phyloP scores from a whole-genome alignment of 257 asterid species.

The Solanum gandarillasii region DNA sequence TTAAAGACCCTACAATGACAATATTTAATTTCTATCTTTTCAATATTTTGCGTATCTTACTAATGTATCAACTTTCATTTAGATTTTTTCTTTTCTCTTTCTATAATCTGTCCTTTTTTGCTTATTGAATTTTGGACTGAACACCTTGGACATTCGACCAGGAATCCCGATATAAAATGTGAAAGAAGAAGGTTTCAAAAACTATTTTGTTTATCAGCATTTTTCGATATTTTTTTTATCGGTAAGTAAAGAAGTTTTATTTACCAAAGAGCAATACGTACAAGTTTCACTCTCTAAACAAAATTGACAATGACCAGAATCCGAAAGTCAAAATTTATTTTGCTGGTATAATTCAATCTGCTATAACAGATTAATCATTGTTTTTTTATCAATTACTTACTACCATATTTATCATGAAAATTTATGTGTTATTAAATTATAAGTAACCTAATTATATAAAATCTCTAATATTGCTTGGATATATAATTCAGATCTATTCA shows the following conservation, averaged over 20 bases:
- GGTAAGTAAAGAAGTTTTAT: neutral
- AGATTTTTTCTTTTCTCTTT: neutral
- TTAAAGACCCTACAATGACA: neutral
- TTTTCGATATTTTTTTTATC: too few relatives aligned
- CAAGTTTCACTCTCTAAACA: neutral
- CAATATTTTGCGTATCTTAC: neutral
- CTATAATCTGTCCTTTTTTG: too few relatives aligned
- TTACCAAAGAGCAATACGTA: neutral
- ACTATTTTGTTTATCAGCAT: too few relatives aligned
- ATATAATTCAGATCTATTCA: neutral
- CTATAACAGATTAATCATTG: neutral
- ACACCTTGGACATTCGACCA: too few relatives aligned
- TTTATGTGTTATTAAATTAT: neutral
- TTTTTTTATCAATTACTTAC: neutral
- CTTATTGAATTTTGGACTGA: too few relatives aligned
- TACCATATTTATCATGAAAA: neutral
- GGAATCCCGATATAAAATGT: too few relatives aligned
- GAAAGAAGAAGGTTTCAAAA: too few relatives aligned
- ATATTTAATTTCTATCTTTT: neutral
- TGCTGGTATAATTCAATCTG: neutral
- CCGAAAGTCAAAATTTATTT: neutral
- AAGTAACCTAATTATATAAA: neutral
- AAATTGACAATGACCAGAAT: neutral
- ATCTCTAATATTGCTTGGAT: neutral
- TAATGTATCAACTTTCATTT: neutral